Conservation (phyloP, 305 asterid species). For the Fraxinus xanthoxyloides region DNA sequence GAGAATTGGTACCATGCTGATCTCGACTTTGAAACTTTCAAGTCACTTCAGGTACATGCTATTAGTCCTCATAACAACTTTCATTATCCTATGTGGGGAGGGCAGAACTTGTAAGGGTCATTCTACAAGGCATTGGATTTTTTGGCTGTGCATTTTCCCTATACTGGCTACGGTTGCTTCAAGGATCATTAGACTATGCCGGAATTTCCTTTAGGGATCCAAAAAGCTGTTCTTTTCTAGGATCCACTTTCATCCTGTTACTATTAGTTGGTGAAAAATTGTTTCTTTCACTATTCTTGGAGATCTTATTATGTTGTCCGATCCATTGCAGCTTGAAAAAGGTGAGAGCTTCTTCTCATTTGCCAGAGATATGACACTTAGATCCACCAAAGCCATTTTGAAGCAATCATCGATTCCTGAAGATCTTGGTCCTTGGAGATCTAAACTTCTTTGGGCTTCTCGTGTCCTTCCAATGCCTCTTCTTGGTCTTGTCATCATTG, state of each 20-base stretch:
- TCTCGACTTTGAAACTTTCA: conserved; percentile 93
- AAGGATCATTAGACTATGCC: too few species aligned
- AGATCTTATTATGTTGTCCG: conserved; percentile 9
- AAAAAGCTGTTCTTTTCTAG: not conserved
- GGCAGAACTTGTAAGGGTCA: not conserved
- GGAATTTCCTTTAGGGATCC: too few species aligned
- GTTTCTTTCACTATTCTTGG: not conserved
- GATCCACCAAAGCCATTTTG: conserved; percentile 81
- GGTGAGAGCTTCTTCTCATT: conserved; percentile 96
- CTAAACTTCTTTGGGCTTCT: conserved; percentile 90
- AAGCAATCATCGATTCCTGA: conserved; percentile 57
- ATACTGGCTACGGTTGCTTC: too few species aligned
- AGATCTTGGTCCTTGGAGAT: conserved; percentile 90
- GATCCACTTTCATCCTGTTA: not conserved
- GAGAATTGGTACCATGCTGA: conserved; percentile 97
- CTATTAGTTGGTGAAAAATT: not conserved
- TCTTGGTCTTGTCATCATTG: conserved; percentile 84
- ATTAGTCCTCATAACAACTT: not conserved
- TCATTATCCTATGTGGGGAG: not conserved
- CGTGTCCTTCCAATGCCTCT: conserved; percentile 97
- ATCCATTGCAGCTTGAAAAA: conserved; percentile 65
- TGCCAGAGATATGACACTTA: conserved; percentile 91
- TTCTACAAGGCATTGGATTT: too few species aligned
- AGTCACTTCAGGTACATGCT: conserved; percentile 74
- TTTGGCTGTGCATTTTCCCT: too few species aligned